A percentile compares a stretch with the other conserved stretches of the same genome.
phyloP scores from a whole-genome alignment of 2,329 filamentous ascomycete genomes.

The Apiospora rasikravindrae region DNA sequence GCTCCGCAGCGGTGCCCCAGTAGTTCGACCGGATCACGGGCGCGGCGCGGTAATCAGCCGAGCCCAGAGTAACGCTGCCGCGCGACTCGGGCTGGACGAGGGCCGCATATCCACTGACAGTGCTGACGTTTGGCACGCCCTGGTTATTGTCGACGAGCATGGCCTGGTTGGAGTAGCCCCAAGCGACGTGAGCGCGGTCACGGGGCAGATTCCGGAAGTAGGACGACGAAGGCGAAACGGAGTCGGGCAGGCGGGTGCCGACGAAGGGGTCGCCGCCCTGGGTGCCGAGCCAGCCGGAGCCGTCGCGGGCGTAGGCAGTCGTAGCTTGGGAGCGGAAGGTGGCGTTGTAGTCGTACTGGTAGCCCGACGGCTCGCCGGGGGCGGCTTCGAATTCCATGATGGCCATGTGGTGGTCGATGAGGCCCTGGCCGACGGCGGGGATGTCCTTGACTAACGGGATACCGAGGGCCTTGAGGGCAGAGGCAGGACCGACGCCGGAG shows the following conservation, averaged over 20 bases:
- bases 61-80: constrained; percentile 47
- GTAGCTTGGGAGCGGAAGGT: not conserved
- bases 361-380: not conserved
- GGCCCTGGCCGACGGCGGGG: constrained; percentile 38
- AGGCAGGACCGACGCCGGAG: constrained; percentile 36
- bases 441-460: constrained; percentile 36
- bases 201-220: constrained; percentile 25
- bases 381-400: constrained; percentile 24
- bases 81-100: constrained; percentile 30
- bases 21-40: constrained; percentile 56
- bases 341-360: not conserved
- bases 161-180: constrained; percentile 23
- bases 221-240: constrained; percentile 24
- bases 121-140: constrained; percentile 42
- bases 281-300: not conserved
- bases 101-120: constrained; percentile 44
- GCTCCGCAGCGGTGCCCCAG: constrained; percentile 49
- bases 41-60: constrained; percentile 55
- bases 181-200: constrained; percentile 27
- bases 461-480: constrained; percentile 30
- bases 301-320: not conserved
- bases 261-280: not conserved
- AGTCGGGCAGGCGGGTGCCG: constrained; percentile 24
- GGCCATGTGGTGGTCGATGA: constrained; percentile 28
- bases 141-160: constrained; percentile 51